Conservation (phyloP, 768 basidiomycete genomes). For the Pholiota microspora region DNA sequence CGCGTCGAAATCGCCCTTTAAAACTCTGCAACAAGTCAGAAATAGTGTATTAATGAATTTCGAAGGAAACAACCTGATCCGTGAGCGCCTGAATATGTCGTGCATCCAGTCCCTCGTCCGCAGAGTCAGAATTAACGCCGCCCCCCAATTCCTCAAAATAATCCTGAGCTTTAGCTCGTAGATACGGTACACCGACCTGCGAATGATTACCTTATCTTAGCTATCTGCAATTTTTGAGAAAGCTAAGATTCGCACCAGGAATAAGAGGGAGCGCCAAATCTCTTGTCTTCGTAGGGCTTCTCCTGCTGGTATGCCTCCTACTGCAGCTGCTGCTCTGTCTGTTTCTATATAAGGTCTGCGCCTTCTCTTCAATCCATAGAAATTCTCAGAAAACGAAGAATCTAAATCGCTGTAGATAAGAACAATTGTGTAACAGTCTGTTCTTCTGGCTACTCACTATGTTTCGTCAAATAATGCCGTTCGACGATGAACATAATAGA, state of each 20-base stretch:
- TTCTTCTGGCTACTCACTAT: constrained; percentile 51
- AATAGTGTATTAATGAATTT: not conserved
- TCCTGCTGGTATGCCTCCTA: constrained; percentile 60
- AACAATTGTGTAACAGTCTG: not conserved
- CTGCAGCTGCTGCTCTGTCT: constrained; percentile 64
- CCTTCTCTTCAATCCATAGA: constrained; percentile 88
- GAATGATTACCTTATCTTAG: not conserved
- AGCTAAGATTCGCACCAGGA: constrained; percentile 61
- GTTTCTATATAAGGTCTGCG: constrained; percentile 69
- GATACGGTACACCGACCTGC: constrained; percentile 86
- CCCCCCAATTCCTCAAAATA: constrained; percentile 91
- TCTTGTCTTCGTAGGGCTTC: constrained; percentile 68
- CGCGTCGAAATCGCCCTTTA: constrained; percentile 49
- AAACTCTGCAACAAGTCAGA: constrained; percentile 38
- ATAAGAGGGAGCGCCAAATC: constrained; percentile 72
- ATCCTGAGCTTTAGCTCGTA: constrained; percentile 86
- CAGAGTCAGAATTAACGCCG: constrained; percentile 63
- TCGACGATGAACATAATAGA: constrained; percentile 87
- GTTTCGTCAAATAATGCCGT: constrained; percentile 82
- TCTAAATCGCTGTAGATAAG: constrained; percentile 41
- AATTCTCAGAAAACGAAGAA: constrained; percentile 94
- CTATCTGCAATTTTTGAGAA: no score
- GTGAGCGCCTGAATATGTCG: constrained; percentile 44
- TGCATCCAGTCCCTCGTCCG: constrained; percentile 49
- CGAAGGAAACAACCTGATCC: constrained; percentile 39